Evolutionary conservation across 2,329 filamentous ascomycete genomes (phyloP), one percentile per base, ranked within the genome.

Genomic region (Fusarium veterinarium): DNA sequence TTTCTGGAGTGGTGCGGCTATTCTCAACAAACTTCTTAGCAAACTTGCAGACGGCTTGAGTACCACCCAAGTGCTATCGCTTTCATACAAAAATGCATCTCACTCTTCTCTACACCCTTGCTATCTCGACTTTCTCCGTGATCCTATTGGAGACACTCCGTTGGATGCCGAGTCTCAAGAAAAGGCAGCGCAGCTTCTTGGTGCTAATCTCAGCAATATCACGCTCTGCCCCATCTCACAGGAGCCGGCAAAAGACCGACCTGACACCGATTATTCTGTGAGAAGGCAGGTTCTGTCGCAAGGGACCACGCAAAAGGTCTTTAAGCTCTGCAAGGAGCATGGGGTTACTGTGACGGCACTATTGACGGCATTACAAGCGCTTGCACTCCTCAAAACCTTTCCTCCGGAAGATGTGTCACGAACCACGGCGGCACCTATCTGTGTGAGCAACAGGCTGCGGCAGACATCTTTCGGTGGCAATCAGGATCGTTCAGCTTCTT

Each of bases 151-250:
- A 13, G 19, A 38, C 9, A 13, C 14, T 16, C 17, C 45, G 0
- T 38, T 64, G 33, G 14, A 33, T 14, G n/a, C n/a, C 5, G 61
- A 45, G 31, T 49, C 33, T 20, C 45, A 13, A n/a, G 45, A 40
- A 28, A 62, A 48, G 19, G 38, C 61, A 19, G 48, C 46, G 16
- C 45, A 64, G 14, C 61, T 64, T n/a, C 61, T 64, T 8, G 45
- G 38, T 2, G 57, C 61, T 3, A 64, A 64, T 40, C 37, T 52
- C 3, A 25, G 35, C 10, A 64, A 64, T 14, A 64, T 62, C 19
- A 64, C 57, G 7, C 7, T 52, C 3, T 64, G 57, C 25, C 61
- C 61, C 12, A 62, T 64, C 14, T 38, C 25, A 2, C n/a, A 64
- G 8, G 38, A 62, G 10, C 45, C 45, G 5, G 19, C 31, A n/a